Conservation (phyloP, 1,139 yeast genomes). For the Yamadazyma triangularis region DNA sequence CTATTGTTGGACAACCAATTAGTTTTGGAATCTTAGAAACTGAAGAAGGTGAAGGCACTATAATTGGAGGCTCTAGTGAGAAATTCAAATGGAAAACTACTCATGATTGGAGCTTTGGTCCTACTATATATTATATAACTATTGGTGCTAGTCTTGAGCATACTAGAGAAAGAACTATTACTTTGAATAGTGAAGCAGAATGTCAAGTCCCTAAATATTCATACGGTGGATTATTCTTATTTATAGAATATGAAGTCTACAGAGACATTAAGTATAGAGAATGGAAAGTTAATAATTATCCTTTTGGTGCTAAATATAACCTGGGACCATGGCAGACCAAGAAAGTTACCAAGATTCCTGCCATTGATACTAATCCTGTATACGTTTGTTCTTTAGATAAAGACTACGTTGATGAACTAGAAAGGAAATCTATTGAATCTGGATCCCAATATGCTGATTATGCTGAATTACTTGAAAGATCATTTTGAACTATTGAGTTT, state of each 20-base stretch:
- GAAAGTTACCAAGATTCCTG: not conserved
- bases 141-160: not conserved
- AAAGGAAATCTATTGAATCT: conserved; percentile 1
- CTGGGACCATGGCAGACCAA: conserved; percentile 7
- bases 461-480: too few species aligned
- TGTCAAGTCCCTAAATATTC: conserved; percentile 8
- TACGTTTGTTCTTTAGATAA: conserved; percentile 10
- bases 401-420: conserved; percentile 6
- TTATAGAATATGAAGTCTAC: conserved; percentile 6
- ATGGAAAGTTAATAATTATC: conserved; percentile 6
- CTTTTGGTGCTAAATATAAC: conserved; percentile 1
- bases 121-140: not conserved
- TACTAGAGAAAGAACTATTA: not conserved
- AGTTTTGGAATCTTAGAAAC: not conserved
- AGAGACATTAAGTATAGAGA: conserved; percentile 4
- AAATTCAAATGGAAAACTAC: not conserved
- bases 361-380: conserved; percentile 7
- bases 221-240: conserved; percentile 10
- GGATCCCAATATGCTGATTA: not conserved
- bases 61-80: not conserved
- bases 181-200: not conserved
- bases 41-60: not conserved
- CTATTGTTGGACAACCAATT: not conserved
- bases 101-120: not conserved
- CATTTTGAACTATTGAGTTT: too few species aligned